A percentile compares a stretch with the other conserved stretches of the same genome.
These are phyloP conservation scores for Phytopythium helicoides DNA, from an alignment of 352 stramenopile species.

Conservation along the genomic window DNA sequence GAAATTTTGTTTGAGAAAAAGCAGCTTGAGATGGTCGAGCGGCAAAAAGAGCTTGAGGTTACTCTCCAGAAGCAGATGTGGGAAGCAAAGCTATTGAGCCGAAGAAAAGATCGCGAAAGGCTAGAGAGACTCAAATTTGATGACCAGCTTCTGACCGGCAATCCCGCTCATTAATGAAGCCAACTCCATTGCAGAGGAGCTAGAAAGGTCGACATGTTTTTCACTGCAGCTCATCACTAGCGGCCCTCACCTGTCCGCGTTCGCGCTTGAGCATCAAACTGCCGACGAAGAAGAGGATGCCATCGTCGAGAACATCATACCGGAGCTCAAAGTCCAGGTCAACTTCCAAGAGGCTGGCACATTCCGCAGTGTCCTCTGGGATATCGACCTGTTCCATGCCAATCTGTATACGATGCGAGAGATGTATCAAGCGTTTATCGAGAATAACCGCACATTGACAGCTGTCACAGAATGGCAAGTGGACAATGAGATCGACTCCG, in stretches of 20 bases:
- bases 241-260: conserved; percentile 18
- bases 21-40: conserved; percentile 59
- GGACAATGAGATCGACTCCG: conserved; percentile 31
- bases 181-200: conserved; percentile 82
- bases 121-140: conserved; percentile 72
- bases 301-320: conserved; percentile 47
- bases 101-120: conserved; percentile 76
- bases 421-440: conserved; percentile 87
- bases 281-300: conserved; percentile 56
- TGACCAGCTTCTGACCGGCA: conserved; percentile 66
- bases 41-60: conserved; percentile 63
- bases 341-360: conserved; percentile 74
- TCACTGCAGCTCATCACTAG: conserved; percentile 64
- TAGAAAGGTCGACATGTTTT: conserved; percentile 67
- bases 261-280: conserved; percentile 23
- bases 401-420: conserved; percentile 85
- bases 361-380: conserved; percentile 74
- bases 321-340: conserved; percentile 76
- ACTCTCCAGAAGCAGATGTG: conserved; percentile 81
- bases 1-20: conserved; percentile 79
- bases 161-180: conserved; percentile 86
- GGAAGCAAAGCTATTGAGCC: conserved; percentile 59
- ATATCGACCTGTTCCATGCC: conserved; percentile 76
- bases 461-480: conserved; percentile 31
- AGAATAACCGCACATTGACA: conserved; percentile 49